Percentiles rank a stretch among this genome's conserved stretches.
Evolutionary conservation across 768 basidiomycete species (phyloP).

Genomic region (Mycena leptocephala): DNA sequence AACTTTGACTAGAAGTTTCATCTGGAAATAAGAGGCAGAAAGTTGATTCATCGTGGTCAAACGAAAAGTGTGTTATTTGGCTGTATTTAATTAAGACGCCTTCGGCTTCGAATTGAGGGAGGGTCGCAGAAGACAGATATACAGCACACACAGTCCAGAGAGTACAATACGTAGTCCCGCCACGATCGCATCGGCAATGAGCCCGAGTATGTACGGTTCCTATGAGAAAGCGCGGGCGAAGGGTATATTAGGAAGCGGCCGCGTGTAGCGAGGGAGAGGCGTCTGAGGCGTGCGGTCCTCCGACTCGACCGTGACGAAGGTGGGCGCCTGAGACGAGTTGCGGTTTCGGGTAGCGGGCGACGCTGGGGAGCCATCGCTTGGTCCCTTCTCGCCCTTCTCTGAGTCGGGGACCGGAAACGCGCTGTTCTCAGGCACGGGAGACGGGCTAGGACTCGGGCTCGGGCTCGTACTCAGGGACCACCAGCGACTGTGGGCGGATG

Average conservation of each 20-base stretch:
- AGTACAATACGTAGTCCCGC: background rate
- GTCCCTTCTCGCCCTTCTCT: background rate
- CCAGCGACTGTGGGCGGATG: too few species aligned
- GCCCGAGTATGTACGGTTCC: background rate
- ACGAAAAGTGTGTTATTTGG: background rate
- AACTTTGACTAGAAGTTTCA: too few species aligned
- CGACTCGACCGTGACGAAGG: background rate
- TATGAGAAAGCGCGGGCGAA: background rate
- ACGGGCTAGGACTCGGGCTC: background rate
- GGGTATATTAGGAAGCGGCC: background rate
- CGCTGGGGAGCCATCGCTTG: background rate
- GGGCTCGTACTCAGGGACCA: background rate
- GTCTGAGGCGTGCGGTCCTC: constrained; percentile 6
- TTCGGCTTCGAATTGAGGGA: background rate
- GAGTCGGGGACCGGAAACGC: background rate
- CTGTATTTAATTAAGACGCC: background rate
- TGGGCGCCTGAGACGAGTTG: constrained; percentile 4
- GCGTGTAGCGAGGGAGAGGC: background rate
- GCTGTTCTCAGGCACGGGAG: background rate
- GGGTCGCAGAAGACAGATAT: background rate
- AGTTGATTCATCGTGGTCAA: too few species aligned
- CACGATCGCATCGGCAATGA: background rate
- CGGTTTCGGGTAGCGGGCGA: background rate
- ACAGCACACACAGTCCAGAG: too few species aligned
- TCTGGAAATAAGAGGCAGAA: too few species aligned